These are phyloP conservation scores for Magnusiomyces clavatus DNA, from an alignment of 1,139 yeast genomes.

Conservation along the genomic window DNA sequence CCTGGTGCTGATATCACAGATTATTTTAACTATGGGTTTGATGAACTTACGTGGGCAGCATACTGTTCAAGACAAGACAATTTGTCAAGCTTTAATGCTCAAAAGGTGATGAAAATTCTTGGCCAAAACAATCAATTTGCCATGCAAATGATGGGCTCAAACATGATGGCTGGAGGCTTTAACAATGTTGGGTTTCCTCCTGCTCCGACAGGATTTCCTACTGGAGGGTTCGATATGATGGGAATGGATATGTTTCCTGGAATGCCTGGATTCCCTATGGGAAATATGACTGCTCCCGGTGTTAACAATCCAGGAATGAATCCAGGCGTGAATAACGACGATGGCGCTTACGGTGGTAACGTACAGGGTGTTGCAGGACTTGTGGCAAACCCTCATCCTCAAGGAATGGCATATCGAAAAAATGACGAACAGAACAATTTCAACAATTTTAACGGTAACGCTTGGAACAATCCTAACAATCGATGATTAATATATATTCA, in stretches of 20 bases:
- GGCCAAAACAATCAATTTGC: slow-evolving; percentile 22
- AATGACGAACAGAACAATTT: slow-evolving; percentile 5
- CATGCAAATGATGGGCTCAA: slow-evolving; percentile 15
- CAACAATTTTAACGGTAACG: not conserved
- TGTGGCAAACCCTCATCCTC: slow-evolving; percentile 8
- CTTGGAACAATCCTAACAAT: not conserved
- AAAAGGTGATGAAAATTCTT: slow-evolving; percentile 32
- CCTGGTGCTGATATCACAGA: slow-evolving; percentile 95
- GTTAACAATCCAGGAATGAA: not conserved
- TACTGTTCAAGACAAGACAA: slow-evolving; percentile 86
- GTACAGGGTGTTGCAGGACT: slow-evolving; percentile 12
- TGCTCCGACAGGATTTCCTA: slow-evolving; percentile 17
- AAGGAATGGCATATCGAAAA: not conserved
- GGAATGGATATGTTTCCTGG: slow-evolving; percentile 13
- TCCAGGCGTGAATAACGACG: slow-evolving; percentile 2
- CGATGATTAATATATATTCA: too few species aligned
- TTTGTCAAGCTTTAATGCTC: slow-evolving; percentile 65
- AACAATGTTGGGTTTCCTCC: slow-evolving; percentile 28
- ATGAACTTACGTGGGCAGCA: slow-evolving; percentile 93
- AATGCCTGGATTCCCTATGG: slow-evolving; percentile 13
- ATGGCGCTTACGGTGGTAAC: slow-evolving; percentile 13
- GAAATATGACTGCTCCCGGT: not conserved
- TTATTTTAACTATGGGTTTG: slow-evolving; percentile 93
- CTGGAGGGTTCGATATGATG: slow-evolving; percentile 20
- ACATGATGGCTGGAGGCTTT: slow-evolving; percentile 21